These are phyloP conservation scores for Citrus medica DNA, from an alignment of 345 rosid species.

Conservation along the genomic window DNA sequence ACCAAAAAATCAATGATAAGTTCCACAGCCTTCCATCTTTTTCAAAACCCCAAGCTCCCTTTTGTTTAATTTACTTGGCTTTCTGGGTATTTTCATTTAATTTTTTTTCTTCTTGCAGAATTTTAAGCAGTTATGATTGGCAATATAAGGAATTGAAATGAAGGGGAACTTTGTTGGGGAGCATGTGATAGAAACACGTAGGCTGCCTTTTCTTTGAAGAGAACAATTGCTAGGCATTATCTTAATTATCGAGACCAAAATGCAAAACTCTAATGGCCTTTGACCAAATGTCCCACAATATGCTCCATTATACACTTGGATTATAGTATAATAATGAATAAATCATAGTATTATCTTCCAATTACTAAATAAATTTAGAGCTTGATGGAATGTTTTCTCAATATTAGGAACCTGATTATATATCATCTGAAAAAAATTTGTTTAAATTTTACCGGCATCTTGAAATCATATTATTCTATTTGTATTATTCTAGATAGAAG, in stretches of 20 bases:
- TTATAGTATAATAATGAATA: not conserved
- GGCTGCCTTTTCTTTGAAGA: constrained; percentile 20
- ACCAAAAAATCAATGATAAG: constrained; percentile 23
- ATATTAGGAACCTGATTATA: not conserved
- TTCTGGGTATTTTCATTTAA: not conserved
- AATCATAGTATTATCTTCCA: not conserved
- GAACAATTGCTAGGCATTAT: constrained; percentile 24
- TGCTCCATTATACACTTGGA: not conserved
- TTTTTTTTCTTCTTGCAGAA: not conserved
- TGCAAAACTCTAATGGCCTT: constrained; percentile 22
- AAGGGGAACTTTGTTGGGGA: constrained; percentile 24
- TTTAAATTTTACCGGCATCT: not conserved
- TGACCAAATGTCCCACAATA: constrained; percentile 33
- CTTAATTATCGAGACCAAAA: constrained; percentile 12
- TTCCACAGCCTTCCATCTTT: constrained; percentile 11
- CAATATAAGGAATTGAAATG: constrained; percentile 1
- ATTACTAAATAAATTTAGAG: not conserved
- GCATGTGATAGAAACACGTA: constrained; percentile 30
- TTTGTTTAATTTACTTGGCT: not conserved
- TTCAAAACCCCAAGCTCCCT: not conserved
- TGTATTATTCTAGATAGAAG: not conserved
- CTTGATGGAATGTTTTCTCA: not conserved
- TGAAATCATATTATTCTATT: not conserved
- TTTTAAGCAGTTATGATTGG: not conserved
- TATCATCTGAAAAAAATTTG: too few relatives aligned